Evolutionary conservation across 1,284 basidiomycete genomes (phyloP).

Genomic region (Ganoderma sinense): DNA sequence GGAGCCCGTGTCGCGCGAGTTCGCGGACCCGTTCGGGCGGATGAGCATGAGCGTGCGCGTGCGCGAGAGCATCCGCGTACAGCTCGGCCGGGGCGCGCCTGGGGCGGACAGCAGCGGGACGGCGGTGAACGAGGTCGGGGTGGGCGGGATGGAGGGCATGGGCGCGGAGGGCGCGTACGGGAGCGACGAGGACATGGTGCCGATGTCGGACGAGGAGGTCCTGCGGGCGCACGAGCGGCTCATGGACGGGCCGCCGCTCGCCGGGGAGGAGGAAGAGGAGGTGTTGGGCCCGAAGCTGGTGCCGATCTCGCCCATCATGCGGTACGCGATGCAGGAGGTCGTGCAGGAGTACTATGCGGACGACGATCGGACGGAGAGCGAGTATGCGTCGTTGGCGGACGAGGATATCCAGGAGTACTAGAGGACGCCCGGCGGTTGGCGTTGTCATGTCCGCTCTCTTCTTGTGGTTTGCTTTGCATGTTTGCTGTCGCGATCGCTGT

Average conservation of each 20-base stretch:
- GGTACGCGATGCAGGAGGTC: slow-evolving; percentile 81
- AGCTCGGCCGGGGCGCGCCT: slow-evolving; percentile 33
- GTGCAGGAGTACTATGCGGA: slow-evolving; percentile 81
- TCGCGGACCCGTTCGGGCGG: slow-evolving; percentile 34
- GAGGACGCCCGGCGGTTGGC: slow-evolving; percentile 15
- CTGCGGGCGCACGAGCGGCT: slow-evolving; percentile 39
- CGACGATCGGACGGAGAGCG: slow-evolving; percentile 69
- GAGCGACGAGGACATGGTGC: slow-evolving; percentile 43
- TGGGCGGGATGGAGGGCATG: slow-evolving; percentile 9
- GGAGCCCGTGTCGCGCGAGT: slow-evolving; percentile 61
- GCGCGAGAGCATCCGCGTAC: slow-evolving; percentile 40
- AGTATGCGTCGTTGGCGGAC: slow-evolving; percentile 75
- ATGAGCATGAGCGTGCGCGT: slow-evolving; percentile 38
- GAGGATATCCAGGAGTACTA: slow-evolving; percentile 77
- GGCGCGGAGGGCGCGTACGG: slow-evolving; percentile 26
- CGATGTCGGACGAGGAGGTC: slow-evolving; percentile 43
- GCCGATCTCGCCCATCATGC: slow-evolving; percentile 79
- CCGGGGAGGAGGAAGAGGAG: slow-evolving; percentile 57
- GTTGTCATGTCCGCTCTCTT: background rate
- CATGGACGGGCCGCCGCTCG: slow-evolving; percentile 33
- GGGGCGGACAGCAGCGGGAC: slow-evolving; percentile 47
- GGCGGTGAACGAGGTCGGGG: slow-evolving; percentile 40
- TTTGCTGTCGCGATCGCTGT: background rate
- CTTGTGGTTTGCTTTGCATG: background rate
- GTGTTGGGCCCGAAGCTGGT: slow-evolving; percentile 76